Percentiles rank a stretch among this genome's conserved stretches.
Evolutionary conservation across 768 basidiomycete species (phyloP).

Genomic region (Basidioascus undulatus): DNA sequence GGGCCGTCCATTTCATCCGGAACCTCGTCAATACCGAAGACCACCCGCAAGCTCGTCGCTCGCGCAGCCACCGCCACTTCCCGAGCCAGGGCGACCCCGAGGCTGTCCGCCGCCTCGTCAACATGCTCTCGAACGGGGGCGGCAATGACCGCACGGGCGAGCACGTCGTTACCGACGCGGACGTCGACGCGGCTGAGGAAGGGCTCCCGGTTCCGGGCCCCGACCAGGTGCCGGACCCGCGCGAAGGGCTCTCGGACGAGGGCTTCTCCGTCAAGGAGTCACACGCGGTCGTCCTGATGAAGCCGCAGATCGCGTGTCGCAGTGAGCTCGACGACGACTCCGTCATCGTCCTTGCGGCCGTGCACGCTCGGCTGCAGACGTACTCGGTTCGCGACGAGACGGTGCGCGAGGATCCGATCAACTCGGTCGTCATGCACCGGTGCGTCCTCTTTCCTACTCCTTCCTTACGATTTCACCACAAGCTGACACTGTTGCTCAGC

Average conservation of each 20-base stretch:
- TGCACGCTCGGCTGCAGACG: slow-evolving; percentile 51
- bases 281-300: slow-evolving; percentile 63
- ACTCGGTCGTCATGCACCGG: slow-evolving; percentile 67
- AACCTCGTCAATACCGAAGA: slow-evolving; percentile 31
- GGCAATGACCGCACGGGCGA: no score
- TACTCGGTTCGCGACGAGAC: slow-evolving; percentile 59
- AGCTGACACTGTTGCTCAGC: slow-evolving; percentile 20
- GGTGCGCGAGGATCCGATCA: slow-evolving; percentile 57
- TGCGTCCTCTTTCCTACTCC: slow-evolving; percentile 16
- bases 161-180: no score
- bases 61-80: no score
- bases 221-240: no score
- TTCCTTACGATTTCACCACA: background rate
- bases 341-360: slow-evolving; percentile 48
- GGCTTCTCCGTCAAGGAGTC: slow-evolving; percentile 26
- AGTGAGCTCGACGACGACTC: slow-evolving; percentile 33
- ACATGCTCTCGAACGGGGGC: no score
- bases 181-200: no score
- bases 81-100: no score
- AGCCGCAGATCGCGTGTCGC: slow-evolving; percentile 65
- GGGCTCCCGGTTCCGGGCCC: no score
- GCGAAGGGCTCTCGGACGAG: no score
- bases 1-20: slow-evolving; percentile 69
- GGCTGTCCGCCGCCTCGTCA: no score
- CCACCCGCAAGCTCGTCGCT: background rate